These are phyloP conservation scores for Schizosaccharomyces cryophilus DNA, from an alignment of 805 yeast species.

Conservation along the genomic window DNA sequence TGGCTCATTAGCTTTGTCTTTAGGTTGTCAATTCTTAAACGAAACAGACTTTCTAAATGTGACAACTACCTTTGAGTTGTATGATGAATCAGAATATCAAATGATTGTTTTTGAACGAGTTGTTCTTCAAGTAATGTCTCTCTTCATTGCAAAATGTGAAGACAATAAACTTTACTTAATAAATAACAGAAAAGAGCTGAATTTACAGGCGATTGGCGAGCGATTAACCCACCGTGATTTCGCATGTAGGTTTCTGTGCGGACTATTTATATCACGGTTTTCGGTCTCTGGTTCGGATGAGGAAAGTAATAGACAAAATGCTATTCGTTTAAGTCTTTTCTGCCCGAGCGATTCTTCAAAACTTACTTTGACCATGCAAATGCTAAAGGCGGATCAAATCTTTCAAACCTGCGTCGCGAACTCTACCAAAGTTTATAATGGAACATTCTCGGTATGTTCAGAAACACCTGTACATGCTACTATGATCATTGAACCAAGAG, in stretches of 20 bases:
- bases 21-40: background rate
- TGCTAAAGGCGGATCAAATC: background rate
- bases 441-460: background rate
- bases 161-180: background rate
- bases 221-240: background rate
- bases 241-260: background rate
- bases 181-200: background rate
- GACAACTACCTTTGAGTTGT: background rate
- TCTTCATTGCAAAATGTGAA: background rate
- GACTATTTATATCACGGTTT: background rate
- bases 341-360: background rate
- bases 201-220: background rate
- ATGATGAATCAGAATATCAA: background rate
- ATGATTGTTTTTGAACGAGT: background rate
- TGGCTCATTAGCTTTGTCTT: background rate
- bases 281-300: background rate
- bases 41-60: background rate
- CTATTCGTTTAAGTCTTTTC: background rate
- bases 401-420: background rate
- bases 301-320: background rate
- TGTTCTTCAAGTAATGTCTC: background rate
- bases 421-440: background rate
- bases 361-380: background rate
- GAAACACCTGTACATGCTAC: background rate
- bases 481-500: background rate